Evolutionary conservation across 176 grass and related monocot genomes (phyloP), one percentile per base, ranked within the genome.

Genomic region (Tillandsia fasciculata): DNA sequence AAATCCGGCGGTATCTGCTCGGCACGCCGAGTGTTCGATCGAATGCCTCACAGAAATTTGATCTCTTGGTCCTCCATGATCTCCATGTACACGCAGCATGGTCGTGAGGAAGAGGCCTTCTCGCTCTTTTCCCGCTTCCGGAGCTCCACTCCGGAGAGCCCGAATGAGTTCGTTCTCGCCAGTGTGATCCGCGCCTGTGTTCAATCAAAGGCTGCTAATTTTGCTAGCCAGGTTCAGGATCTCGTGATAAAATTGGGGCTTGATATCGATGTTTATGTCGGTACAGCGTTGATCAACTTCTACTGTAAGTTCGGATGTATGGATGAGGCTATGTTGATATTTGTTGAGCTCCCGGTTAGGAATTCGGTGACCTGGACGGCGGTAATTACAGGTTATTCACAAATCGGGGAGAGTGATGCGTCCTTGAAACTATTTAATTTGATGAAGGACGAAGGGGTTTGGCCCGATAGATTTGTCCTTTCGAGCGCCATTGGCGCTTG

Each of bases 51-150:
- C 6, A 84, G 77, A 6, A 86, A 96, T 51, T 65, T 86, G 15
- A 75, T 88, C 65, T 84, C 91, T 70, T 91, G 91, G 88, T 81
- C 80, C n/a, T 86, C 83, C 0, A 77, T 50, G 77, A 91, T 88
- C 72, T 88, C 87, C 85, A 82, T 88, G 87, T 91, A 84, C 71
- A 12, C 82, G 22, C 75, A 82, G 48, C 68, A 81, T 42, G 85
- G 80, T 6, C 9, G 26, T 13, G 61, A 78, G 1, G 15, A 70
- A 6, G 71, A 82, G 65, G 69, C 83, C 2, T 6, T 84, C 15
- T 13, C 49, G 3, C 78, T 88, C 15, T 96, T 91, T 52, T 66
- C 72, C 0, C 65, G 18, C 0, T 91, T 84, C 49, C 17, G 67
- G 22, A 69, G 20, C 9, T 48, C 54, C 11, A 83, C 69, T 26